Evolutionary conservation across 352 stramenopile species (phyloP), one percentile per base, ranked within the genome.

Genomic region (Pythium biforme): DNA sequence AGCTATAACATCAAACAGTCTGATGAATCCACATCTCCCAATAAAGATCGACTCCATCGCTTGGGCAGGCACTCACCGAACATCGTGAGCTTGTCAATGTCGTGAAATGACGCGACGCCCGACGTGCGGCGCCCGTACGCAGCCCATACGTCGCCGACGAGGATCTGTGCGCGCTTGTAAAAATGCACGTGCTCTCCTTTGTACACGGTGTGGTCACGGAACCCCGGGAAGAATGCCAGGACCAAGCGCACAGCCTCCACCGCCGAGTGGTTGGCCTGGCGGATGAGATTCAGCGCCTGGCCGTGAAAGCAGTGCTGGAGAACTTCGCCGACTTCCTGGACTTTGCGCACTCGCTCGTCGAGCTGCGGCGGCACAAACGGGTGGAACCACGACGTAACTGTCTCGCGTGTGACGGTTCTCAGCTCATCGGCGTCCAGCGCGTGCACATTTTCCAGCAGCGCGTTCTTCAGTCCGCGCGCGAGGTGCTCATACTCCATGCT

Each of bases 111-210:
- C 17, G 69, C 73, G 22, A 87, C 10, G 12, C 74, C 74, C 2
- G 58, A 64, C 15, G 61, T 70, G 47, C 69, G 78, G 12, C 83
- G 70, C 10, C 88, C 88, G 60, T 92, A 97, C 34, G 89, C 89
- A 27, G 79, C 88, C 89, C 89, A 97, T 9, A 97, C 66, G 39
- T 97, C 89, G 2, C 77, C 89, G 3, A 92, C 83, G 20, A 96
- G 69, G 62, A 97, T 97, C 63, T 97, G 89, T 17, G 88, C 89
- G 46, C 89, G 88, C 60, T 97, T 97, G 77, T 96, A 97, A 34
- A 97, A 88, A 45, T 93, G 88, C 56, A 96, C 76, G 50, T 95
- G 86, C 55, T 84, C 66, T 20, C 89, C 89, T 11, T 79, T 78
- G 72, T 96, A 94, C 29, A 96, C 71, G 0, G 76, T 66, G 33